Base-by-base conservation (phyloP, 208 protist genomes). In the Tetramitus jugosus region DNA sequence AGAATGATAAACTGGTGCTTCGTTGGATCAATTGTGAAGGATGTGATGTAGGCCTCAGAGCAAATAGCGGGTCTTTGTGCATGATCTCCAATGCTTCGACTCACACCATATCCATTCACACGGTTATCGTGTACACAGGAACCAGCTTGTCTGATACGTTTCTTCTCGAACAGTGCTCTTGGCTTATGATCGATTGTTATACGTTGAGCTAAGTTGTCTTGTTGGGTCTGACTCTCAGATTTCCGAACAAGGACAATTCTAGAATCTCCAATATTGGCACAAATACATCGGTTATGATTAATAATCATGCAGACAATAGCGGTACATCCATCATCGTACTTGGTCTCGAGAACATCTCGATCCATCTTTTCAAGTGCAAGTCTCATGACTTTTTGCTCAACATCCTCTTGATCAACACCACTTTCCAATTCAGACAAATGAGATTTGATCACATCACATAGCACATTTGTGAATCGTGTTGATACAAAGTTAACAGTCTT, bases 1-100 rank as follows among this genome's bases (percentile, higher is more conserved):
- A 95, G 80, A 52, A 96, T 83, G 76, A 95, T 86, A 83, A 96
- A 95, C 69, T 91, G 84, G 75, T 94, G 49, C 10, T 26, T 20
- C 14, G 14, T 20, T 26, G 10, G 20, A 20, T 56, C 20, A 10
- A 56, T 26, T 26, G 10, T 20, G 20, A 56, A 10, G 10, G 20
- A 56, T 10, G 14, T 26, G 20, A 20, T 56, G 20, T 56, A 20
- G 20, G 49, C 14, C 20, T 56, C 20, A 20, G 76, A n/a, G 79
- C 71, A 14, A 43, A 60, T 23, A 7, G 2, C 20, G 79, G 52
- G 49, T 56, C 49, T 56, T 26, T 20, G 20, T 26, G 20, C 10
- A 20, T 56, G 49, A 20, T 56, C 49, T 10, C 49, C 49, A 26
- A 56, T 56, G 49, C 14, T 20, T 56, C 49, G 49, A 56, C 49